Conservation (phyloP, 306 rosid species). For the peach (Prunus persica) region Prunus_persica_NCBIv2 NC_034009.1:32988501-32989000, state of each 20-base stretch:
- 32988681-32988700: neutral
- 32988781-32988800: conserved; percentile 36
- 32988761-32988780: conserved; percentile 36
- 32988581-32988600: conserved; percentile 41
- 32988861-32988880: conserved; percentile 67
- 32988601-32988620: neutral
- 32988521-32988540: conserved; percentile 52
- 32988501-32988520: conserved; percentile 28
- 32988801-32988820: conserved; percentile 37
- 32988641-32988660: neutral
- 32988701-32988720: conserved; percentile 63
- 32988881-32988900: conserved; percentile 68
- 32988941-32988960: conserved; percentile 39
- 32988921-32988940: conserved; percentile 60
- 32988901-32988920: conserved; percentile 72
- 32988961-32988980: neutral
- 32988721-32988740: conserved; percentile 57
- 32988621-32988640: neutral
- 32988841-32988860: conserved; percentile 73
- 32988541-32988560: conserved; percentile 75
- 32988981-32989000: neutral
- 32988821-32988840: conserved; percentile 45
- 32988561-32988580: conserved; percentile 78
- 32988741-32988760: conserved; percentile 60
- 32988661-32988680: neutral